phyloP scores from a whole-genome alignment of 495 filamentous ascomycete species.

The Hyphodiscus hymeniophilus region DNA sequence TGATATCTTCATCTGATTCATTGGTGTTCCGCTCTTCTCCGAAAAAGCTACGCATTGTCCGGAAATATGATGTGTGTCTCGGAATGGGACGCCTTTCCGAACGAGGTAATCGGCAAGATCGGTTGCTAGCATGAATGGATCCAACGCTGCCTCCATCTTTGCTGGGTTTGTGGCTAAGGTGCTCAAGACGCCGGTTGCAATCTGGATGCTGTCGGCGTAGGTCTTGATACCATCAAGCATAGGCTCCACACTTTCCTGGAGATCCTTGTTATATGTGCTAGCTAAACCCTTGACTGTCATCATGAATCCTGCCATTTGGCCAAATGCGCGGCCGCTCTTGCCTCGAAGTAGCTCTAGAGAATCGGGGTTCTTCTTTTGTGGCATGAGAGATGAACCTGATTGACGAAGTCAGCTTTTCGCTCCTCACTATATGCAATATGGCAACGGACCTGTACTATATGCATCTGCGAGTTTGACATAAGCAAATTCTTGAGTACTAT shows the following conservation, averaged over 20 bases:
- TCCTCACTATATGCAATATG: too few species aligned
- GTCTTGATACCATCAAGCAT: constrained; percentile 87
- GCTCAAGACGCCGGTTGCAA: constrained; percentile 42
- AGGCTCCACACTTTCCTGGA: constrained; percentile 84
- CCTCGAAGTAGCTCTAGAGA: constrained; percentile 81
- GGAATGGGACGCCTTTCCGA: constrained; percentile 18
- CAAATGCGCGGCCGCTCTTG: constrained; percentile 73
- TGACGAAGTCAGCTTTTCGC: too few species aligned
- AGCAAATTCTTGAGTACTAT: constrained; percentile 60
- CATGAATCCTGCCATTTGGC: constrained; percentile 81
- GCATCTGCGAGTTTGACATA: constrained; percentile 73
- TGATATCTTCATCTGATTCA: constrained; percentile 52
- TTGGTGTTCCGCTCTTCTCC: constrained; percentile 47
- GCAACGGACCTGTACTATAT: constrained; percentile 32
- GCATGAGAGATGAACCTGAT: constrained; percentile 63
- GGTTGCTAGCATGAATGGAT: constrained; percentile 43
- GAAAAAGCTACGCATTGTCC: constrained; percentile 47
- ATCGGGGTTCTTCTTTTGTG: constrained; percentile 68
- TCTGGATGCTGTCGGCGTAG: constrained; percentile 77
- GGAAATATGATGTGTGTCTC: constrained; percentile 18
- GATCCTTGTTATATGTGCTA: constrained; percentile 91
- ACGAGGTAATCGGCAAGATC: constrained; percentile 39
- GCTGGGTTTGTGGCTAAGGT: constrained; percentile 48
- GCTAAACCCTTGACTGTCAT: constrained; percentile 82
- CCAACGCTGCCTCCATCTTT: constrained; percentile 60